Base-by-base conservation (phyloP, 2,329 filamentous ascomycete species). In the Venturia oleaginea region DNA sequence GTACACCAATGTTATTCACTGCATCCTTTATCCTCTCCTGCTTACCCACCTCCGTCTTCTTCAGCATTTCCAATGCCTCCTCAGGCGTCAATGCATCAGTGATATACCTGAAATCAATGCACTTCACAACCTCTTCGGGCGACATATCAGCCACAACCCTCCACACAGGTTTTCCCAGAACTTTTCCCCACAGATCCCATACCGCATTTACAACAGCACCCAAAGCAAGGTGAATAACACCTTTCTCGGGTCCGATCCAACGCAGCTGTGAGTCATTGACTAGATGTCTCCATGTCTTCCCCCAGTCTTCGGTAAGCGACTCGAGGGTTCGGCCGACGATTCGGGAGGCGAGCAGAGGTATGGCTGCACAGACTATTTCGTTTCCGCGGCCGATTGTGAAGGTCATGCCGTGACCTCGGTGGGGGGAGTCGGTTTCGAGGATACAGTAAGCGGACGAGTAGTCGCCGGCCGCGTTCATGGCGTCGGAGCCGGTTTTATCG, bases 361-460 rank as follows among this genome's bases (percentile, higher is more conserved):
- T 95, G 68, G 91, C 91, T 59, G 86, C 82, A 80, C 91, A 96
- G 73, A 96, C 91, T 66, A 96, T 89, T 75, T 96, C 91, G 79
- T 96, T 96, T 71, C 92, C 92, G 67, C 92, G 91, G 67, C 90
- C 90, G 69, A 92, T 92, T 67, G 90, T 92, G 77, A 93, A 92
- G 68, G 90, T 84, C 89, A 93, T 93, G 71, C 90, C 90, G 72
- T 94, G 90, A 17, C 90, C 90, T 1, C 82, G 81, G 72, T 83
- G 83, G 13, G 82, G 73, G 0, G 88, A 87, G 73, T 95, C 88
- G 0, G 92, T 96, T 73, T 91, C 80, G 60, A 97, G 80, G 71
- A 96, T 93, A 76, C 91, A 96, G 81, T 96, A 97, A n/a, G 92
- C 92, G 15, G 92, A 83, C 1, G 91, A 96, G 78, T 96, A 96